A percentile compares a stretch with the other conserved stretches of the same genome.
Conservation (phyloP, 305 asterid genomes). For the Fraxinus angustifolia region DNA sequence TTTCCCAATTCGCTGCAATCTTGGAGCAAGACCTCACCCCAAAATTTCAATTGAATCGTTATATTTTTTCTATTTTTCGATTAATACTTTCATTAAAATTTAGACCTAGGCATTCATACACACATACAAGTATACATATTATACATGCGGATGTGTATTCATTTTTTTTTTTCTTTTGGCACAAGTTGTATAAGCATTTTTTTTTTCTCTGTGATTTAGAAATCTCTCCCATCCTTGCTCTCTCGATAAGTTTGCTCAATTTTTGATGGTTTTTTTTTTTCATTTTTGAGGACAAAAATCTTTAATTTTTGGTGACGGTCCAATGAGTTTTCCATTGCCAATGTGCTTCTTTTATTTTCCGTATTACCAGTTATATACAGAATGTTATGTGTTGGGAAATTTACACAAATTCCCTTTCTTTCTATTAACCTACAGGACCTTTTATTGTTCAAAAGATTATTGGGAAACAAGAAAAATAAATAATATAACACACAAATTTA, state of each 20-base stretch:
- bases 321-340: neutral
- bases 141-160: neutral
- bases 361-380: too few species aligned
- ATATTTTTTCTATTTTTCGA: neutral
- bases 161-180: neutral
- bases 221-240: neutral
- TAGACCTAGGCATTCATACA: constrained; percentile 20
- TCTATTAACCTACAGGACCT: too few species aligned
- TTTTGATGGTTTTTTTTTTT: neutral
- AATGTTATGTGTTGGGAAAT: too few species aligned
- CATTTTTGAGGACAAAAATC: constrained; percentile 2
- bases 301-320: constrained; percentile 11
- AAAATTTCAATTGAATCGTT: constrained; percentile 26
- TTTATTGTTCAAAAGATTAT: too few species aligned
- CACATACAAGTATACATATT: constrained; percentile 19
- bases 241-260: neutral
- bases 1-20: constrained; percentile 44
- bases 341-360: too few species aligned
- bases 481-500: too few species aligned
- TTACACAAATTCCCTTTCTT: too few species aligned
- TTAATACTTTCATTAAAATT: neutral
- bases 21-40: constrained; percentile 52
- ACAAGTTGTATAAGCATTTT: neutral
- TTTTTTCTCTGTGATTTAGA: constrained; percentile 14
- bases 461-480: too few species aligned